These are phyloP conservation scores for Groenewaldozyma tartarivorans DNA, from an alignment of 805 yeast species.

Conservation along the genomic window DNA sequence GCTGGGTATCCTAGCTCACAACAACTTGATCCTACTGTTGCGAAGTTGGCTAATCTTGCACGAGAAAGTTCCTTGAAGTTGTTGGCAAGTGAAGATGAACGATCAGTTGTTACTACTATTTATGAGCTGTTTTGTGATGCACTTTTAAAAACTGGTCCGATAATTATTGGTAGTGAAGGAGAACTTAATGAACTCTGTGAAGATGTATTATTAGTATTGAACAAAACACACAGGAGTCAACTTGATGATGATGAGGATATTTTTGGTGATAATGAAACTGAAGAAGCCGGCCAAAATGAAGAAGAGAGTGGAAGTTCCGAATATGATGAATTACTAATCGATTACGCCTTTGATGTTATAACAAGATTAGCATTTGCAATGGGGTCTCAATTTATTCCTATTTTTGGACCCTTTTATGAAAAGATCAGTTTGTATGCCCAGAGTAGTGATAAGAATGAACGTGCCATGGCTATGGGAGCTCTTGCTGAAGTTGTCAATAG, in stretches of 20 bases:
- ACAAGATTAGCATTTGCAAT: constrained; percentile 68
- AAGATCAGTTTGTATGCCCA: constrained; percentile 46
- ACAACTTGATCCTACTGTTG: constrained; percentile 35
- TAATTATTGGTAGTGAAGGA: constrained; percentile 43
- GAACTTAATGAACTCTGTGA: constrained; percentile 60
- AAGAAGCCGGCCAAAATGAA: too few relatives aligned
- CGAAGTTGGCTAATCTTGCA: constrained; percentile 52
- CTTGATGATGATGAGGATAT: constrained; percentile 62
- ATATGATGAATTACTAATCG: constrained; percentile 62
- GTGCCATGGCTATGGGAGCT: constrained; percentile 80
- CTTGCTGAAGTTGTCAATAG: constrained; percentile 82
- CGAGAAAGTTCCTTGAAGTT: constrained; percentile 55
- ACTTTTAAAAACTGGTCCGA: constrained; percentile 61
- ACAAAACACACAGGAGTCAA: constrained; percentile 80
- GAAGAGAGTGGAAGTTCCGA: constrained; percentile 33
- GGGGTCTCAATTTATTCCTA: constrained; percentile 64
- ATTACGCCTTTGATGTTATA: constrained; percentile 77
- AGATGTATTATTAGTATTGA: constrained; percentile 62
- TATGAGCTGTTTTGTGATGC: constrained; percentile 67
- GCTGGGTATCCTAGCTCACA: constrained; percentile 25
- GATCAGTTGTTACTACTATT: constrained; percentile 68
- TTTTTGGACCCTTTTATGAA: constrained; percentile 66
- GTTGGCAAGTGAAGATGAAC: constrained; percentile 73
- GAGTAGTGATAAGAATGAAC: constrained; percentile 59
- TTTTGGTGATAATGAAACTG: constrained; percentile 43